Base-by-base conservation (phyloP, 23 red algal species). In the Cyanidium caldarium region DNA sequence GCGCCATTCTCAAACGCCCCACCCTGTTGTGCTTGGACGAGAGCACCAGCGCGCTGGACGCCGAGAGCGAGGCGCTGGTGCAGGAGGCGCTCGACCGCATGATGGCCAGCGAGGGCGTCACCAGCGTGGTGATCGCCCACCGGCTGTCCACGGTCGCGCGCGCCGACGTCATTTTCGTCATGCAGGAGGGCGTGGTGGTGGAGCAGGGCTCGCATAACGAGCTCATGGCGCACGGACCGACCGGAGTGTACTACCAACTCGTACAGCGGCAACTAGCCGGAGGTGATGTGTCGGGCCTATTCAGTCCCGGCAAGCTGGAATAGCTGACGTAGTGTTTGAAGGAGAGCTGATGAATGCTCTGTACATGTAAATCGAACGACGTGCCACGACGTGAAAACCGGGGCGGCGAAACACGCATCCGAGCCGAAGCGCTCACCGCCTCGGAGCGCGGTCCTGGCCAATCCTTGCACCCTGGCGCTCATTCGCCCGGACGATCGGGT, bases 51-150 rank as follows among this genome's bases (percentile, higher is more conserved):
- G 88, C 88, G 2, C 77, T 94, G 45, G 88, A 94, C 58, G 72
- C 92, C 0, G 75, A 72, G 2, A 75, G 66, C 39, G 92, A 98
- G 72, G 46, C 78, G 10, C 42, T 86, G 43, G 92, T 98, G n/a
- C 85, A 98, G 69, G 76, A 74, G 25, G 92, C 92, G 7, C 57
- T 98, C 14, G 84, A 98, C 17, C 38, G 46, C 0, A 37, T 75
- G 70, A 75, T 75, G 70, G 78, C 82, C 29, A 72, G 74, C 39
- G 65, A 80, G 37, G 82, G 79, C 34, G 72, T 84, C 17, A 98
- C 92, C 3, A 89, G 80, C 0, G 86, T 98, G 17, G 83, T 84
- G 17, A 98, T 98, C 68, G 92, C 92, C 13, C 92, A 98, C 45
- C 68, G 92, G 40, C 67, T 98, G 36, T 86, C 84, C 34, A 89